A percentile compares a stretch with the other conserved stretches of the same genome.
Conservation (phyloP, 345 rosid species). For the Arabidopsis thaliana region TAIR10.1 NC_003074.8:5268501-5269000, state of each 20-base stretch:
- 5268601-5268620: constrained; percentile 72
- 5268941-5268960: no score
- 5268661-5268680: constrained; percentile 83
- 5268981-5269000: constrained; percentile 71
- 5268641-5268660: constrained; percentile 82
- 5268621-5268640: constrained; percentile 58
- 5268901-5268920: constrained; percentile 63
- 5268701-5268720: constrained; percentile 62
- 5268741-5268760: constrained; percentile 63
- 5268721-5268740: constrained; percentile 67
- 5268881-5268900: constrained; percentile 99
- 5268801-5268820: constrained; percentile 79
- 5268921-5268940: not conserved
- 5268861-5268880: constrained; percentile 80
- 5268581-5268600: constrained; percentile 57
- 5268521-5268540: constrained; percentile 4
- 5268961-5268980: constrained; percentile 3
- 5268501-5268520: constrained; percentile 52
- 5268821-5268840: constrained; percentile 89
- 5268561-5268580: constrained; percentile 19
- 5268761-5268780: constrained; percentile 66
- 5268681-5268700: constrained; percentile 73
- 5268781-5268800: constrained; percentile 81
- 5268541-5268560: not conserved
- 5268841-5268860: constrained; percentile 97